Evolutionary conservation across 2,329 filamentous ascomycete genomes (phyloP).

Genomic region (Thyridium curvatum): DNA sequence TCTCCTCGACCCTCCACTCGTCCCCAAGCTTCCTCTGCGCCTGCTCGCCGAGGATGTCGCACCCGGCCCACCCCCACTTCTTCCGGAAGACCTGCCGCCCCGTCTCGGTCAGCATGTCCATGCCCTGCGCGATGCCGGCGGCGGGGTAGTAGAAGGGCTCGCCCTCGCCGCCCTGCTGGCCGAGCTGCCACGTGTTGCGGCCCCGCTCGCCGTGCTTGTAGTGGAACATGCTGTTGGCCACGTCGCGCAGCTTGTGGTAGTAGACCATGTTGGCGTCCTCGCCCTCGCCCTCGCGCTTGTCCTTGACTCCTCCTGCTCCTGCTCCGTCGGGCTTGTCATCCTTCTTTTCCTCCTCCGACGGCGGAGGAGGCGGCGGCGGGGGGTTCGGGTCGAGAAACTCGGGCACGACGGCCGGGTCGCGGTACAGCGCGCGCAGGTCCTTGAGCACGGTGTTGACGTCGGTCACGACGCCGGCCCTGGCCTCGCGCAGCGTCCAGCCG

Average conservation of each 20-base stretch:
- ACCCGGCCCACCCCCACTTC: conserved; percentile 35
- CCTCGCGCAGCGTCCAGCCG: conserved; percentile 32
- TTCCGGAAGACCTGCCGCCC: conserved; percentile 28
- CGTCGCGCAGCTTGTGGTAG: conserved; percentile 16
- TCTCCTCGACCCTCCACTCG: too few species aligned
- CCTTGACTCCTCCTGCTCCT: not conserved
- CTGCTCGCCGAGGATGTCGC: conserved; percentile 16
- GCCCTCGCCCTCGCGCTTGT: conserved; percentile 8
- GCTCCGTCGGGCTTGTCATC: not conserved
- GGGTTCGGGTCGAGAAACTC: conserved; percentile 29
- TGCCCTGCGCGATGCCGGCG: conserved; percentile 34
- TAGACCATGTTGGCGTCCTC: conserved; percentile 18
- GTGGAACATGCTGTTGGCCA: conserved; percentile 30
- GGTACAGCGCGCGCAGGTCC: conserved; percentile 38
- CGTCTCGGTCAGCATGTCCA: conserved; percentile 38
- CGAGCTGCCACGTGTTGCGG: conserved; percentile 46
- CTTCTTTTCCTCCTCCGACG: conserved; percentile 3
- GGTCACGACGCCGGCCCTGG: conserved; percentile 33
- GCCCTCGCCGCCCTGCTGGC: conserved; percentile 42
- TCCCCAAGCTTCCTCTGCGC: too few species aligned
- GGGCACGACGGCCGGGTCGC: conserved; percentile 28
- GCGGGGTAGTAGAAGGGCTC: conserved; percentile 47
- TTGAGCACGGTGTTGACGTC: conserved; percentile 38
- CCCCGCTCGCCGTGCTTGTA: conserved; percentile 32
- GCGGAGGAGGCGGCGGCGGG: conserved; percentile 9